These are phyloP conservation scores for Phytophthora litchii DNA, from an alignment of 352 stramenopile genomes.

Conservation along the genomic window DNA sequence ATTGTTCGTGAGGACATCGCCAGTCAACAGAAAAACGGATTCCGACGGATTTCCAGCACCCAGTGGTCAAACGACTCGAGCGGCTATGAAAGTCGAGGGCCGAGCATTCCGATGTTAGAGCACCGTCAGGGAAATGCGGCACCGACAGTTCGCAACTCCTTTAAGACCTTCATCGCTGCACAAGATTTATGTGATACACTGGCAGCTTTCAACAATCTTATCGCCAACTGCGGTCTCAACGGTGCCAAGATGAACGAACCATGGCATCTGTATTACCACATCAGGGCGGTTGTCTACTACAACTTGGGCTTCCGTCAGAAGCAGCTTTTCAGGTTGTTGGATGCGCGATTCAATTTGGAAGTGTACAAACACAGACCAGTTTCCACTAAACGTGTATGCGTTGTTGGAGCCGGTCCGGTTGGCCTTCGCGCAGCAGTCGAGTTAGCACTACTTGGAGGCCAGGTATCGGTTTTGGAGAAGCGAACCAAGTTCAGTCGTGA, in stretches of 20 bases:
- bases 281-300: constrained; percentile 48
- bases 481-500: constrained; percentile 73
- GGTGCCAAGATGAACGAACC: constrained; percentile 47
- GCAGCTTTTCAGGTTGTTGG: constrained; percentile 67
- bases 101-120: not conserved
- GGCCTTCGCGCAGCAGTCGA: constrained; percentile 72
- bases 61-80: constrained; percentile 13
- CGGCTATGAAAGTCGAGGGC: constrained; percentile 9
- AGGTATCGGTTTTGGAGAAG: constrained; percentile 80
- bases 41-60: constrained; percentile 44
- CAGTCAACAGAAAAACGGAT: constrained; percentile 26
- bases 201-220: constrained; percentile 43
- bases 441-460: constrained; percentile 58
- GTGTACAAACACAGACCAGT: constrained; percentile 50
- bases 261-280: constrained; percentile 54
- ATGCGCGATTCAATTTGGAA: constrained; percentile 48
- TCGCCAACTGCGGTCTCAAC: constrained; percentile 46
- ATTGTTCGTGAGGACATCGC: constrained; percentile 61
- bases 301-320: constrained; percentile 68
- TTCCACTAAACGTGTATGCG: constrained; percentile 54
- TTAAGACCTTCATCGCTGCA: constrained; percentile 51
- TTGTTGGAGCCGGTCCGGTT: constrained; percentile 71
- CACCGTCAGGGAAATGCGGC: constrained; percentile 2
- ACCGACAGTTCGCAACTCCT: constrained; percentile 29
- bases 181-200: constrained; percentile 58